Conservation (phyloP, 2,329 filamentous ascomycete genomes). For the Ramularia collo-cygni region DNA sequence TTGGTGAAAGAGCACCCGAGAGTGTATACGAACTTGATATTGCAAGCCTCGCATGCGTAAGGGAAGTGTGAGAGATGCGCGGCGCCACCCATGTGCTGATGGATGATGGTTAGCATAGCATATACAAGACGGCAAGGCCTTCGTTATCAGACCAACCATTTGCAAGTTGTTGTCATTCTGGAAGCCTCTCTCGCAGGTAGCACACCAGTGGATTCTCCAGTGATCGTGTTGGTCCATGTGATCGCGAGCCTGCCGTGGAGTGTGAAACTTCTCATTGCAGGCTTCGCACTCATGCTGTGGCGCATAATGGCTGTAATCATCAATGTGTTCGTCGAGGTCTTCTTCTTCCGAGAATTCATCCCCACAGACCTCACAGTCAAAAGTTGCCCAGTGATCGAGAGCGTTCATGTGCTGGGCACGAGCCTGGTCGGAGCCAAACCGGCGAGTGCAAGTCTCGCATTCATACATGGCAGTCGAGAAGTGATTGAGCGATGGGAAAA, state of each 20-base stretch:
- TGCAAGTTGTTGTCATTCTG: conserved; percentile 29
- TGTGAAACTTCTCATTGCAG: conserved; percentile 19
- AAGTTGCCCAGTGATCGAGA: conserved; percentile 9
- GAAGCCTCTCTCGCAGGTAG: conserved; percentile 27
- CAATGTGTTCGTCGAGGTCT: conserved; percentile 29
- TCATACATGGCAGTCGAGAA: neutral
- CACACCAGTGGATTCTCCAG: conserved; percentile 27
- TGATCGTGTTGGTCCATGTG: conserved; percentile 27
- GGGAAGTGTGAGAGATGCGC: conserved; percentile 38
- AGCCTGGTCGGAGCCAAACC: conserved; percentile 9
- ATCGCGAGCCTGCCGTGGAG: conserved; percentile 12
- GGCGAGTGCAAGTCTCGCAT: conserved; percentile 16
- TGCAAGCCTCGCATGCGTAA: no score
- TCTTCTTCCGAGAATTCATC: conserved; percentile 19
- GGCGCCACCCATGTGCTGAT: conserved; percentile 50
- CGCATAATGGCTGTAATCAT: conserved; percentile 25
- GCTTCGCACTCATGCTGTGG: conserved; percentile 23
- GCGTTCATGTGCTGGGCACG: conserved; percentile 15
- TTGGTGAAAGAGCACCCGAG: no score
- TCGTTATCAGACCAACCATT: conserved; percentile 7
- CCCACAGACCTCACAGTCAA: conserved; percentile 29
- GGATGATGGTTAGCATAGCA: no score
- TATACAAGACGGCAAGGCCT: no score
- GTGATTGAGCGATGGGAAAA: neutral
- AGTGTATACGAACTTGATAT: no score